These are phyloP conservation scores for Basidiobolus meristosporus DNA, from an alignment of 371 early-diverging fungal species.

Conservation along the genomic window DNA sequence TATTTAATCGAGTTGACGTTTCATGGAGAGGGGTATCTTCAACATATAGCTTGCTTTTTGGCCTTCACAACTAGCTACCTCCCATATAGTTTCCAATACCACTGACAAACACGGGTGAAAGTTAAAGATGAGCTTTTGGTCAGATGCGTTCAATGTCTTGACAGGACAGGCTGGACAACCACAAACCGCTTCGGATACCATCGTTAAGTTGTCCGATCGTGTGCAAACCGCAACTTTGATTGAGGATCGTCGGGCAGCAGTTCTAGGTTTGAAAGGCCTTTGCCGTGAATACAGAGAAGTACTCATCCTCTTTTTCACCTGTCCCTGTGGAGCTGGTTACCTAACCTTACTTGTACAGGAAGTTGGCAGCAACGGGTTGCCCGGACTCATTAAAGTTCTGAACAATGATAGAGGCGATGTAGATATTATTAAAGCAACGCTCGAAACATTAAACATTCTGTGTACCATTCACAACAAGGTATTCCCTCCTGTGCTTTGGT, in stretches of 20 bases:
- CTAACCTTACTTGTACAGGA: too few species aligned
- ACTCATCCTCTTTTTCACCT: conserved; percentile 3
- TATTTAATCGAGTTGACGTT: too few species aligned
- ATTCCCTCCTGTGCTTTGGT: background rate
- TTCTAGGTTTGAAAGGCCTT: conserved; percentile 69
- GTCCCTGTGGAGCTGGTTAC: too few species aligned
- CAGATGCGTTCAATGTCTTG: too few species aligned
- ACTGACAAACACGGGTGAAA: too few species aligned
- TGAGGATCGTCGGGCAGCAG: conserved; percentile 80
- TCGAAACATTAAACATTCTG: background rate
- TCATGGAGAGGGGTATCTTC: too few species aligned
- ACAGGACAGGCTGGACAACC: too few species aligned
- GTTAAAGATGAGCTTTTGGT: too few species aligned
- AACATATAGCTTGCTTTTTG: too few species aligned
- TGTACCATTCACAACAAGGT: background rate
- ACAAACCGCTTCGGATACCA: conserved; percentile 65
- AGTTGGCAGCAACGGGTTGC: conserved; percentile 62
- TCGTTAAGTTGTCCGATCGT: conserved; percentile 72
- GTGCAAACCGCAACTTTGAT: conserved; percentile 61
- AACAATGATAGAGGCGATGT: conserved; percentile 12
- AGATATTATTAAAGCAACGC: background rate
- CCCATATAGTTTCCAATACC: too few species aligned
- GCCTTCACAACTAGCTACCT: too few species aligned
- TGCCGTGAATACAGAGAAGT: conserved; percentile 60
- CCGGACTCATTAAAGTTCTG: conserved; percentile 49